Percentiles rank a stretch among this genome's conserved stretches.
phyloP scores from a whole-genome alignment of 169 alveolate genomes.

The Hepatocystis sp. region DNA sequence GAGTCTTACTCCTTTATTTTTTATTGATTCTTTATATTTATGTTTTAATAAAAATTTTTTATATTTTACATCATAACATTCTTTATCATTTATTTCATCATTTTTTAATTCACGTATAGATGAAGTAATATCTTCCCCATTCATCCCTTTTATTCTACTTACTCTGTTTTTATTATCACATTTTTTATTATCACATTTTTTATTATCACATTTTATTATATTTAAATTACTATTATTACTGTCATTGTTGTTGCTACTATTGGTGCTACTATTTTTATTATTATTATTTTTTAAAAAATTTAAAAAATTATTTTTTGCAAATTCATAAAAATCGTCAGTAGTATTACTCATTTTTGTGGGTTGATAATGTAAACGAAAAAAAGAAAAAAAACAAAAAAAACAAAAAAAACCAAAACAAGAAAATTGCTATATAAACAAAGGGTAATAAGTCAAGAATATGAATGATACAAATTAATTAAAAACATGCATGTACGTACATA shows the following conservation, averaged over 20 bases:
- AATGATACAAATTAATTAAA: too few relatives aligned
- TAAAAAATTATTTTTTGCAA: conserved; percentile 74
- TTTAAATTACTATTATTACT: conserved; percentile 16
- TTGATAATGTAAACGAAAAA: neutral
- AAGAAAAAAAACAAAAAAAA: neutral
- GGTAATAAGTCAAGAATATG: neutral
- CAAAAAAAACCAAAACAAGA: neutral
- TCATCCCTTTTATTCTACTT: conserved; percentile 38
- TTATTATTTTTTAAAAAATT: conserved; percentile 52
- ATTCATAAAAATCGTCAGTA: conserved; percentile 72
- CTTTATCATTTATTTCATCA: conserved; percentile 47
- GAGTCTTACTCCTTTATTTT: too few relatives aligned
- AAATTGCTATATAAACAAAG: neutral
- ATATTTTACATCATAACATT: conserved; percentile 44
- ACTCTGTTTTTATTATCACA: neutral
- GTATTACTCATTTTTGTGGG: conserved; percentile 53
- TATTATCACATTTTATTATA: neutral
- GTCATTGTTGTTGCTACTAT: conserved; percentile 31
- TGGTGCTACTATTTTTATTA: conserved; percentile 27
- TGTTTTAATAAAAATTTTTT: conserved; percentile 37
- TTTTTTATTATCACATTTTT: neutral
- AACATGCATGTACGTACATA: too few relatives aligned
- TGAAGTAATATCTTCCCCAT: conserved; percentile 12
- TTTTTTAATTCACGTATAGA: conserved; percentile 36
- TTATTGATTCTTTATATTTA: conserved; percentile 7